These are phyloP conservation scores for Penicillium desertorum DNA, from an alignment of 495 filamentous ascomycete species.

Conservation along the genomic window DNA sequence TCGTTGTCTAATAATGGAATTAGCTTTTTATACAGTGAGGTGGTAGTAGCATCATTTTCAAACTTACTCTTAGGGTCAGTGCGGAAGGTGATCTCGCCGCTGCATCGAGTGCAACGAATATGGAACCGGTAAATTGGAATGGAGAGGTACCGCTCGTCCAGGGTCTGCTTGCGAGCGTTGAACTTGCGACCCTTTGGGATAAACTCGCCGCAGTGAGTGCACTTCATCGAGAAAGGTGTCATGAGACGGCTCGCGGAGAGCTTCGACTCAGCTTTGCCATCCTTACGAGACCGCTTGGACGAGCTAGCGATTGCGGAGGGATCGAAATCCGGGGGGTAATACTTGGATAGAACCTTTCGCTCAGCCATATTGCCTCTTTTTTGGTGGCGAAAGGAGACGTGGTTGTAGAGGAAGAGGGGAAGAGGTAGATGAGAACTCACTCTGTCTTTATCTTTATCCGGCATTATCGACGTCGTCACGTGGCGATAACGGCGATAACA, in stretches of 20 bases:
- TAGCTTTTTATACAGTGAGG: not conserved
- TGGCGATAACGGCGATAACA: too few relatives aligned
- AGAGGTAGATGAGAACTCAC: not conserved
- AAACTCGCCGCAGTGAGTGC: slow-evolving; percentile 87
- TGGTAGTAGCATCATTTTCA: not conserved
- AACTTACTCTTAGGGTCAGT: slow-evolving; percentile 83
- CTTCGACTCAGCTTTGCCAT: not conserved
- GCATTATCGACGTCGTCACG: too few relatives aligned
- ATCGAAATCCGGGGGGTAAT: slow-evolving; percentile 98
- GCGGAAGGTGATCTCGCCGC: slow-evolving; percentile 86
- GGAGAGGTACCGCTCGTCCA: slow-evolving; percentile 83
- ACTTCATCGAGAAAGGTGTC: slow-evolving; percentile 96
- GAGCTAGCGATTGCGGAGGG: slow-evolving; percentile 76
- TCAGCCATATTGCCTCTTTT: slow-evolving; percentile 73
- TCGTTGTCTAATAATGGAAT: slow-evolving; percentile 58
- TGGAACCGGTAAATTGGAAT: slow-evolving; percentile 94
- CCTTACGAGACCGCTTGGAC: not conserved
- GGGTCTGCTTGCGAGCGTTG: slow-evolving; percentile 94
- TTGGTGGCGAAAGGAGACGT: not conserved
- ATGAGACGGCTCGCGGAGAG: slow-evolving; percentile 74
- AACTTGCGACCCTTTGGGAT: slow-evolving; percentile 97
- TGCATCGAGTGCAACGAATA: slow-evolving; percentile 90
- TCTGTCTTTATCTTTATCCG: too few relatives aligned
- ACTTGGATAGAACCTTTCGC: slow-evolving; percentile 81
- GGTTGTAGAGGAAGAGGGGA: not conserved